Percentiles rank a stretch among this genome's conserved stretches.
These are phyloP conservation scores for Nakazawaea holstii DNA, from an alignment of 805 yeast genomes.

Conservation along the genomic window DNA sequence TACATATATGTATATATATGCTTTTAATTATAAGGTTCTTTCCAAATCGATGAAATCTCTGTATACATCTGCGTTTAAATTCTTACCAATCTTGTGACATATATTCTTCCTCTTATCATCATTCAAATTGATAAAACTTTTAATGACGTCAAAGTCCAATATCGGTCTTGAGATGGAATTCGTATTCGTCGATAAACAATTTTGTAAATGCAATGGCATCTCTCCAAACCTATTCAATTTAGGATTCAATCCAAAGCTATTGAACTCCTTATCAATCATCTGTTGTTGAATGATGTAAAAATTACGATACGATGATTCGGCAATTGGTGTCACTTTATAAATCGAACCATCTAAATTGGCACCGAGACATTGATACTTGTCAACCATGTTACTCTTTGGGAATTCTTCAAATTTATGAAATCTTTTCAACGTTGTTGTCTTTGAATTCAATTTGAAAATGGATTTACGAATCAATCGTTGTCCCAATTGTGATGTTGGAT, in stretches of 20 bases:
- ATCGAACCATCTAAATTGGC: conserved; percentile 77
- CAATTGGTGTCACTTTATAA: conserved; percentile 65
- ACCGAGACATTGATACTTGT: conserved; percentile 59
- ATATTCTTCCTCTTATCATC: conserved; percentile 51
- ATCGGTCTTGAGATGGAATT: conserved; percentile 51
- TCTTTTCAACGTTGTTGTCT: conserved; percentile 46
- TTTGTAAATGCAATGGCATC: conserved; percentile 12
- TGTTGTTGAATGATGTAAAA: conserved; percentile 86
- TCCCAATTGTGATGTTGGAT: conserved; percentile 77
- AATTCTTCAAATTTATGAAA: conserved; percentile 21
- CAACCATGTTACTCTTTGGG: conserved; percentile 20
- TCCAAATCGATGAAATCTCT: conserved; percentile 59
- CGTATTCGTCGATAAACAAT: conserved; percentile 21
- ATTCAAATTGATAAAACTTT: conserved; percentile 46
- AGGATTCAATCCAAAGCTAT: conserved; percentile 78
- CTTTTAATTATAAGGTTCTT: conserved; percentile 14
- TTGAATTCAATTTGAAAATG: conserved; percentile 62
- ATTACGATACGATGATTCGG: conserved; percentile 72
- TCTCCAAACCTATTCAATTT: conserved; percentile 51
- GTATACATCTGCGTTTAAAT: conserved; percentile 57
- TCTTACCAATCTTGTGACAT: conserved; percentile 53
- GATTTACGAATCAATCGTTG: conserved; percentile 65
- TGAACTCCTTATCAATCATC: conserved; percentile 68
- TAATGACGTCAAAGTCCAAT: conserved; percentile 56
- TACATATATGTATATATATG: neutral